These are phyloP conservation scores for Fusarium nelsonii DNA, from an alignment of 2,329 filamentous ascomycete species.

Conservation along the genomic window DNA sequence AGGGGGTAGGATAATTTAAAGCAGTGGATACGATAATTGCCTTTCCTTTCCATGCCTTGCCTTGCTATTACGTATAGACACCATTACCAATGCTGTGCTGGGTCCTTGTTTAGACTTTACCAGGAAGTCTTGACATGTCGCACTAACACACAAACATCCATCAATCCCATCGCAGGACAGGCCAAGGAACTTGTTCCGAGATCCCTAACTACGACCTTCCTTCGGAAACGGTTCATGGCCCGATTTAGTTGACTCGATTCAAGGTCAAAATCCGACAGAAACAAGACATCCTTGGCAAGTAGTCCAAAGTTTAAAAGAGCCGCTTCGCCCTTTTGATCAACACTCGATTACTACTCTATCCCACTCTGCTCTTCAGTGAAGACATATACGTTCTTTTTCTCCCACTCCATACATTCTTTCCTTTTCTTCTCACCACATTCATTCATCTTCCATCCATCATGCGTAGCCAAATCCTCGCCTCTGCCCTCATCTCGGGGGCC, in stretches of 20 bases:
- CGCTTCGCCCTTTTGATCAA: constrained; percentile 18
- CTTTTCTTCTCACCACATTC: background rate
- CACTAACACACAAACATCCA: constrained; percentile 7
- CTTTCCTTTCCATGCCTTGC: constrained; percentile 5
- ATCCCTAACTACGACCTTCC: background rate
- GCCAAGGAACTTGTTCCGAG: constrained; percentile 1
- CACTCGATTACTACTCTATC: background rate
- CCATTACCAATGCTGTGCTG: background rate
- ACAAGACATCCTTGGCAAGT: background rate
- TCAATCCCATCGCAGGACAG: constrained; percentile 8
- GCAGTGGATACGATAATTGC: constrained; percentile 33
- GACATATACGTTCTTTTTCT: constrained; percentile 6
- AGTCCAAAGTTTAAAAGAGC: constrained; percentile 38
- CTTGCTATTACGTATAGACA: constrained; percentile 20
- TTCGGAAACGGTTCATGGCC: background rate
- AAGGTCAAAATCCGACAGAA: background rate
- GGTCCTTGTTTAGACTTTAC: constrained; percentile 2
- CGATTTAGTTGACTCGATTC: background rate
- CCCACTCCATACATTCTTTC: constrained; percentile 19
- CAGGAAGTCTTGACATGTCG: constrained; percentile 9
- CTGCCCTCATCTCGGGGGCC: constrained; percentile 52
- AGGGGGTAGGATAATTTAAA: constrained; percentile 32
- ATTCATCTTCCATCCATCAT: constrained; percentile 16
- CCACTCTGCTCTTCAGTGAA: constrained; percentile 2
- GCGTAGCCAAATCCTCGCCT: constrained; percentile 43